Conservation (phyloP, 2,329 filamentous ascomycete genomes). For the Cryoendolithus antarcticus region DNA sequence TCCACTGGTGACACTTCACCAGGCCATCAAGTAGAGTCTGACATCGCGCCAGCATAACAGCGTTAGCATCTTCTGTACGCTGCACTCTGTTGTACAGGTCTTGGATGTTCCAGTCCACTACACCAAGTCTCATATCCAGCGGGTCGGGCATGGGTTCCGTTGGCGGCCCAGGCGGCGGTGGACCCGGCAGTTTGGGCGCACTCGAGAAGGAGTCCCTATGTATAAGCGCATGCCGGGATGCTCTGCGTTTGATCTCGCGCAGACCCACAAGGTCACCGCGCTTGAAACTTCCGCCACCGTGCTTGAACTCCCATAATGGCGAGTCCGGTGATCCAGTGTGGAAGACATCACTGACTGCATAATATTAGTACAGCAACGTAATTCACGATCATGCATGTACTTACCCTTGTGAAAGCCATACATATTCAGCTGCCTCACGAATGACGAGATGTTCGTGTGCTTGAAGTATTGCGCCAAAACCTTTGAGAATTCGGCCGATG, state of each 20-base stretch:
- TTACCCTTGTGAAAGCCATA: slow-evolving; percentile 98
- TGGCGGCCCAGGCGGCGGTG: slow-evolving; percentile 65
- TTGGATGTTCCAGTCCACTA: slow-evolving; percentile 70
- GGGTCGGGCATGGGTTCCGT: slow-evolving; percentile 66
- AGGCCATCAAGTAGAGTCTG: slow-evolving; percentile 73
- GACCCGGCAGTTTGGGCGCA: slow-evolving; percentile 52
- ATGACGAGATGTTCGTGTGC: slow-evolving; percentile 97
- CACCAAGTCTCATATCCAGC: slow-evolving; percentile 59
- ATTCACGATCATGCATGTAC: slow-evolving; percentile 3
- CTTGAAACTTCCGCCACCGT: slow-evolving; percentile 94
- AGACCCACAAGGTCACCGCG: slow-evolving; percentile 82
- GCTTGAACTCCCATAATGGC: slow-evolving; percentile 96
- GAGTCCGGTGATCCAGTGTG: slow-evolving; percentile 89
- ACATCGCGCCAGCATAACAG: slow-evolving; percentile 68
- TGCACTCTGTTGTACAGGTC: slow-evolving; percentile 66
- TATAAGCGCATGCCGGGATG: slow-evolving; percentile 83
- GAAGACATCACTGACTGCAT: slow-evolving; percentile 87
- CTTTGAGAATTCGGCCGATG: slow-evolving; percentile 94
- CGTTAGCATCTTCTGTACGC: slow-evolving; percentile 71
- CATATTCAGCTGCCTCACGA: slow-evolving; percentile 97
- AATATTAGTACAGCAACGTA: not conserved
- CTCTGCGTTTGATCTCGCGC: slow-evolving; percentile 88
- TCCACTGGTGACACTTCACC: slow-evolving; percentile 64
- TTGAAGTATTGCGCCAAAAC: slow-evolving; percentile 99
- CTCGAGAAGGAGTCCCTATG: slow-evolving; percentile 75